Percentiles rank a stretch among this genome's conserved stretches.
phyloP scores from a whole-genome alignment of 164 flowering plant genomes.

The Kingdonia uniflora region DNA sequence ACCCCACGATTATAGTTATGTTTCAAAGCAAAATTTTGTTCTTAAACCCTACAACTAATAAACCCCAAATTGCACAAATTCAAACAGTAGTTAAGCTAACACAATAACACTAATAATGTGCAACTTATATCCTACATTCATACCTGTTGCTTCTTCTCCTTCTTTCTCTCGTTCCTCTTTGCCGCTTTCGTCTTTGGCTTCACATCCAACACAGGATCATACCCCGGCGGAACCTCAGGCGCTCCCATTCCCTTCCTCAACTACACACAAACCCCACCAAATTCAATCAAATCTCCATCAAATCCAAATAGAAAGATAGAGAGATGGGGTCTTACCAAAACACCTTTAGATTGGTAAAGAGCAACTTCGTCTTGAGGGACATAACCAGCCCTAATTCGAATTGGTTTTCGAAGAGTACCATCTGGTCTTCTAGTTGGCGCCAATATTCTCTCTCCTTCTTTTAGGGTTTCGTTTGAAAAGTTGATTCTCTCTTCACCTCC shows the following conservation, averaged over 20 bases:
- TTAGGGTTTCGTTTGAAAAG: slow-evolving; percentile 19
- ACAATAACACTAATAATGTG: too few species aligned
- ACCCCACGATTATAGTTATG: too few species aligned
- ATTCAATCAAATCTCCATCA: not conserved
- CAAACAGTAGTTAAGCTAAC: too few species aligned
- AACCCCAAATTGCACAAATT: too few species aligned
- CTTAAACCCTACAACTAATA: too few species aligned
- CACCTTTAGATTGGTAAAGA: slow-evolving; percentile 29
- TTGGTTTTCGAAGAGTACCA: slow-evolving; percentile 24
- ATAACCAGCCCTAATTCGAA: slow-evolving; percentile 28
- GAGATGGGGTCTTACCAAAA: slow-evolving; percentile 21
- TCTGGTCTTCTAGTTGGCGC: slow-evolving; percentile 27
- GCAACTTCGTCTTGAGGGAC: slow-evolving; percentile 30
- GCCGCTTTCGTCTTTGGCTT: slow-evolving; percentile 28
- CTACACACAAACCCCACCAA: slow-evolving; percentile 6
- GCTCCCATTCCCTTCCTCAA: slow-evolving; percentile 17
- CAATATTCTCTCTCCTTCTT: slow-evolving; percentile 26
- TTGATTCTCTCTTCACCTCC: too few species aligned
- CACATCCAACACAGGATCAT: slow-evolving; percentile 21
- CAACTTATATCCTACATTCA: too few species aligned
- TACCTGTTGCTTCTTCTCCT: slow-evolving; percentile 28
- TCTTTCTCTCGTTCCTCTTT: slow-evolving; percentile 29
- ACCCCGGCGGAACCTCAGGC: slow-evolving; percentile 26
- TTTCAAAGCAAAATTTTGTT: too few species aligned
- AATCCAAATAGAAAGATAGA: not conserved